A percentile compares a stretch with the other conserved stretches of the same genome.
These are phyloP conservation scores for Colletotrichum tamarilloi DNA, from an alignment of 2,329 filamentous ascomycete genomes.

Conservation along the genomic window DNA sequence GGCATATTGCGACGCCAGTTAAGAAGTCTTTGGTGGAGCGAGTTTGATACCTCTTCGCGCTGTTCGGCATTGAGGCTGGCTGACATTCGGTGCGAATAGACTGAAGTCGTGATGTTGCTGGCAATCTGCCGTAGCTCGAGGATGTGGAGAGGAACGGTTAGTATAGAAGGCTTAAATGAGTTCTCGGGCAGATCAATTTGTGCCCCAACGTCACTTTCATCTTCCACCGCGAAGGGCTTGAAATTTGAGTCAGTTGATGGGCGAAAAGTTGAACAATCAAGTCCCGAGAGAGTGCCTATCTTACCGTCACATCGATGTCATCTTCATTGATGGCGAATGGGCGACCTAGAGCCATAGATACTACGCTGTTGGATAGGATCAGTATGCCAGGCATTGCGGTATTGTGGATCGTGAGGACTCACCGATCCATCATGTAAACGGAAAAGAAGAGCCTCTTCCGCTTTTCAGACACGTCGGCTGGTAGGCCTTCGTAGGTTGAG, in stretches of 20 bases:
- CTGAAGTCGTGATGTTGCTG: conserved; percentile 50
- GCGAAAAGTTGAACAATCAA: background rate
- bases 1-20: conserved; percentile 57
- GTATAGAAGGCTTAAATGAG: conserved; percentile 46
- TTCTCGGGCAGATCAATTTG: conserved; percentile 26
- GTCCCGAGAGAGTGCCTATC: background rate
- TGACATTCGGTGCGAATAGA: conserved; percentile 45
- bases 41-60: conserved; percentile 46
- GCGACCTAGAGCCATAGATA: conserved; percentile 53
- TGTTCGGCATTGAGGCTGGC: conserved; percentile 31
- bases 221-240: background rate
- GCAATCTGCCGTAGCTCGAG: conserved; percentile 52
- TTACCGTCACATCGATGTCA: conserved; percentile 54
- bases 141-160: conserved; percentile 56
- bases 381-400: background rate
- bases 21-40: conserved; percentile 53
- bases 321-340: conserved; percentile 59
- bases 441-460: conserved; percentile 58
- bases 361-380: conserved; percentile 47
- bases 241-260: background rate
- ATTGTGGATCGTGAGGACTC: background rate
- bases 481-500: conserved; percentile 46
- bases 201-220: background rate
- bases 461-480: conserved; percentile 46
- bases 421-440: conserved; percentile 61